Conservation (phyloP, 768 basidiomycete species). For the Daedalea quercina region DNA sequence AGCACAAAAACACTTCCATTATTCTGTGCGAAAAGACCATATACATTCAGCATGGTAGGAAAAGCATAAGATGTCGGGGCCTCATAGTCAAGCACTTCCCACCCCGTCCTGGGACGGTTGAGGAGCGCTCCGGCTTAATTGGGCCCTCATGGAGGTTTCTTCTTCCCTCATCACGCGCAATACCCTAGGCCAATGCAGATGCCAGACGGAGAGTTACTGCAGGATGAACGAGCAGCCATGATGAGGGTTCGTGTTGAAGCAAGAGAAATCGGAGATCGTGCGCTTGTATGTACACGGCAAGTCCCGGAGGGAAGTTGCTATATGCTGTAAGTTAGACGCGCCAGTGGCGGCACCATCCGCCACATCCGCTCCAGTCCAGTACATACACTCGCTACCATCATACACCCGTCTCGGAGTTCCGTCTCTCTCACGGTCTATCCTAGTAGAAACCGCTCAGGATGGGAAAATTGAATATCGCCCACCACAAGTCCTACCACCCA, state of each 20-base stretch:
- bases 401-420: too few relatives aligned
- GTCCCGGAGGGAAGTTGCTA: conserved; percentile 8
- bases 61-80: conserved; percentile 45
- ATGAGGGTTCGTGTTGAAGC: conserved; percentile 29
- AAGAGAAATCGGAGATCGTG: background rate
- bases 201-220: conserved; percentile 51
- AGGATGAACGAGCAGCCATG: conserved; percentile 30
- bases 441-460: too few relatives aligned
- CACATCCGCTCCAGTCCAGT: too few relatives aligned
- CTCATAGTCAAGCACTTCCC: conserved; percentile 71
- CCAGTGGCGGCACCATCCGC: too few relatives aligned
- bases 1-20: too few relatives aligned
- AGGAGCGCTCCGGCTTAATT: conserved; percentile 79
- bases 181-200: conserved; percentile 45
- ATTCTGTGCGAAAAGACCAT: too few relatives aligned
- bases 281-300: background rate
- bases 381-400: too few relatives aligned
- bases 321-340: background rate
- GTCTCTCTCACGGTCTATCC: too few relatives aligned
- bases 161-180: conserved; percentile 37
- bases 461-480: conserved; percentile 86
- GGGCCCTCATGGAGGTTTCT: conserved; percentile 34
- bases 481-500: conserved; percentile 88
- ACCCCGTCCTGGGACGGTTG: conserved; percentile 36
- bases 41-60: too few relatives aligned